Evolutionary conservation across 1,284 basidiomycete species (phyloP), one percentile per base, ranked within the genome.

Genomic region (Fistulina hepatica): DNA sequence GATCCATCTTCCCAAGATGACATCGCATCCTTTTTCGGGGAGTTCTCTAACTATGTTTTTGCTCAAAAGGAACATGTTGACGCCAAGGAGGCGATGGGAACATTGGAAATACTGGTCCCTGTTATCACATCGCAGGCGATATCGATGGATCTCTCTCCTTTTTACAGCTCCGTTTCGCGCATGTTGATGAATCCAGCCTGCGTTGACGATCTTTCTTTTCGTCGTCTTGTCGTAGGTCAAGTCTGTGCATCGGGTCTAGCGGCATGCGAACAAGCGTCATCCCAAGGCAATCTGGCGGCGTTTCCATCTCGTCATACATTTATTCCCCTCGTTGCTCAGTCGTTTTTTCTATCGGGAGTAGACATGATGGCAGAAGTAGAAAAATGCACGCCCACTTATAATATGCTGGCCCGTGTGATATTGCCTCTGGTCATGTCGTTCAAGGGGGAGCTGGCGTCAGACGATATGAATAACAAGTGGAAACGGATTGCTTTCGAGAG

Each of bases 291-390:
- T 25, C 57, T 75, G 1, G 65, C 73, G 44, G 56, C 64, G 12
- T 52, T 75, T 10, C 64, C 71, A 1, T 64, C 71, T 40, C 66
- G 73, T 2, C 56, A 58, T 1, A 60, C 64, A 8, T 57, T 82
- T 1, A 62, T 84, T 17, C 53, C 58, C 3, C 61, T 89, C 3
- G 43, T 86, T 3, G 57, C 64, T 19, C 62, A 65, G 13, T 58
- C 72, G 1, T 58, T 80, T 1, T 64, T 73, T 33, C 60, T 84
- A 10, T 63, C 57, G 7, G 67, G 65, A 3, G 65, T 63, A 2
- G 75, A 82, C 46, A 62, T 80, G 4, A 56, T 83, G 15, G 56
- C 56, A 2, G 66, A 75, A 37, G 46, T 89, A 13, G 76, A 79
- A 50, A 69, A 66, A 37, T 65, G 67, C 17, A 49, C 56, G 0